Conservation (phyloP, 2,329 filamentous ascomycete species). For the Colletotrichum shisoi region DNA sequence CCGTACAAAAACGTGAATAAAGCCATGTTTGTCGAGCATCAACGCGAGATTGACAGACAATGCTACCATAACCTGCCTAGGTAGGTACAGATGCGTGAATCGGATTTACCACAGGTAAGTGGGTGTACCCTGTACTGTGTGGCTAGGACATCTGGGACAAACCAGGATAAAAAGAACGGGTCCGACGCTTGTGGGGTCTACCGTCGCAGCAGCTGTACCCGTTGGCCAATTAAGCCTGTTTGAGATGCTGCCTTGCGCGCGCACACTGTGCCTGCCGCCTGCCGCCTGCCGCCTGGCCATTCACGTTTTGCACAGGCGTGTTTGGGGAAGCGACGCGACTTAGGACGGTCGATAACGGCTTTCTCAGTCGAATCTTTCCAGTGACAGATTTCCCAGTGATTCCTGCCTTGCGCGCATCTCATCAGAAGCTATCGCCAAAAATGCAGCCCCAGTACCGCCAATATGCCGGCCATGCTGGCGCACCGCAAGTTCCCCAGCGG, state of each 20-base stretch:
- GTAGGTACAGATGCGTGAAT: no score
- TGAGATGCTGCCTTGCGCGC: constrained; percentile 7
- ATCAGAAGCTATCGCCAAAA: constrained; percentile 41
- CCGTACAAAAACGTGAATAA: neutral
- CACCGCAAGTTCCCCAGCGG: constrained; percentile 56
- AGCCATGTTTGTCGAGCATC: neutral
- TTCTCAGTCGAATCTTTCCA: constrained; percentile 35
- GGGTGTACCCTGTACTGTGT: neutral
- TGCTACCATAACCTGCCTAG: neutral
- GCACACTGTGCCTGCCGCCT: neutral
- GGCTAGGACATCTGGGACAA: neutral
- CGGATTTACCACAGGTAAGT: no score
- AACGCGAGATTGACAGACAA: neutral
- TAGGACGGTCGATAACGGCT: constrained; percentile 39
- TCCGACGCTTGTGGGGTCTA: neutral
- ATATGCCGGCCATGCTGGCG: constrained; percentile 49
- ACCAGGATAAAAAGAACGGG: neutral
- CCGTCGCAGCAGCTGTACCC: neutral
- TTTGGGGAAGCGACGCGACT: constrained; percentile 23
- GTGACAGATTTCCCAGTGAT: neutral
- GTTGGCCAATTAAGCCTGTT: constrained; percentile 5
- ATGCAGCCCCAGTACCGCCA: constrained; percentile 65
- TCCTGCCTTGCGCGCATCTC: neutral
- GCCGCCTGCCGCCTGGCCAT: constrained; percentile 19
- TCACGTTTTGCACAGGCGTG: constrained; percentile 20